These are phyloP conservation scores for Rhynchospora breviuscula DNA, from an alignment of 176 grass and related monocot genomes.

Conservation along the genomic window DNA sequence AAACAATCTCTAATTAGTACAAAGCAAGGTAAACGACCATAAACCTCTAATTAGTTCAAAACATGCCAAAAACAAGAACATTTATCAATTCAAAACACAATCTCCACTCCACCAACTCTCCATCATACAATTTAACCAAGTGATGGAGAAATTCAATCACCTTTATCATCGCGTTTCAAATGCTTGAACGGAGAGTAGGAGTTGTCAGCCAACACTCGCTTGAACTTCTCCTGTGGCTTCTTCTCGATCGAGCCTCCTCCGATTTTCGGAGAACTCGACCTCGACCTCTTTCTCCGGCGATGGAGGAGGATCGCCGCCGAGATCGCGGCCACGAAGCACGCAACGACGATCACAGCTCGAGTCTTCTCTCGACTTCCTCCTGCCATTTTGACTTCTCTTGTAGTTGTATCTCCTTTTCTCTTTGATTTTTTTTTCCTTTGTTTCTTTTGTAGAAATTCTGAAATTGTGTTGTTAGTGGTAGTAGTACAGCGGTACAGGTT, in stretches of 20 bases:
- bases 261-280: neutral
- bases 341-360: slow-evolving; percentile 24
- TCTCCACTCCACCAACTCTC: neutral
- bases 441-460: neutral
- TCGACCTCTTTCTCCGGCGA: slow-evolving; percentile 13
- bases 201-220: slow-evolving; percentile 67
- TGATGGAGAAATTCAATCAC: slow-evolving; percentile 8
- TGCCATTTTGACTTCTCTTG: slow-evolving; percentile 14
- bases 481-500: neutral
- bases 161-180: slow-evolving; percentile 37
- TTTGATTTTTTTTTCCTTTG: neutral
- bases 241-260: slow-evolving; percentile 36
- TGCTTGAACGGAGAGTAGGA: slow-evolving; percentile 78
- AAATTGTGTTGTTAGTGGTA: neutral
- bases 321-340: slow-evolving; percentile 29
- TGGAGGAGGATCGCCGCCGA: slow-evolving; percentile 35
- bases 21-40: too few species aligned
- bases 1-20: too few species aligned
- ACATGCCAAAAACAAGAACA: too few species aligned
- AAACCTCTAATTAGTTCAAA: neutral
- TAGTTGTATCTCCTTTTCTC: neutral
- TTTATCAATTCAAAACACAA: neutral
- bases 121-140: neutral
- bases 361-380: slow-evolving; percentile 27
- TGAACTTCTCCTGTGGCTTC: slow-evolving; percentile 78